Conservation (phyloP, 352 stramenopile species). For the Pythium rishiriense region DNA sequence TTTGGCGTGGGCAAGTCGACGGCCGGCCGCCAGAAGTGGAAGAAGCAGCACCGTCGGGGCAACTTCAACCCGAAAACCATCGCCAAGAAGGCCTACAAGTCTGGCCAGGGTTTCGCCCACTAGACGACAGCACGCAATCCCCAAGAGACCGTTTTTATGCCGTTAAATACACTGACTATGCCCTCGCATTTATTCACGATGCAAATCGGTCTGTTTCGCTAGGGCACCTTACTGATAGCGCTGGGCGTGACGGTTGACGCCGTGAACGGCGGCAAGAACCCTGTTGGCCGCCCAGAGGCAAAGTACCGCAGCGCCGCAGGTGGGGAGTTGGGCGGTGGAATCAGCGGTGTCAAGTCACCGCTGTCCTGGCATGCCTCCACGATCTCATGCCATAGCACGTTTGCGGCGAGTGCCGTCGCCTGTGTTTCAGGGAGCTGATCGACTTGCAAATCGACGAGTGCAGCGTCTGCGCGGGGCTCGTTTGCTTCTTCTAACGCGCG, state of each 20-base stretch:
- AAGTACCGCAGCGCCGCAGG: constrained; percentile 71
- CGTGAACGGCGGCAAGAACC: constrained; percentile 53
- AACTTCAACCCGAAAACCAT: constrained; percentile 93
- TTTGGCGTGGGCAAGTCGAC: constrained; percentile 92
- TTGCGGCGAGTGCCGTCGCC: constrained; percentile 34
- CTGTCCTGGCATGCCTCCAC: constrained; percentile 38
- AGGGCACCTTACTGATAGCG: constrained; percentile 23
- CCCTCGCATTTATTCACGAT: no score
- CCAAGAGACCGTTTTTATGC: constrained; percentile 18
- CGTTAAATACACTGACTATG: constrained; percentile 36
- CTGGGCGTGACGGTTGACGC: constrained; percentile 25
- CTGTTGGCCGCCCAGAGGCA: constrained; percentile 31
- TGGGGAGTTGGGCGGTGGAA: constrained; percentile 63
- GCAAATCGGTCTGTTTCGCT: no score
- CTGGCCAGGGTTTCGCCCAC: constrained; percentile 57
- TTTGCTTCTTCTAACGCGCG: constrained; percentile 44
- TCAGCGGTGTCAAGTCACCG: constrained; percentile 42
- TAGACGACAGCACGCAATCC: constrained; percentile 31
- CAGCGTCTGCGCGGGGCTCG: constrained; percentile 51
- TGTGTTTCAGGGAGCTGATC: constrained; percentile 35
- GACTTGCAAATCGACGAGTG: constrained; percentile 50
- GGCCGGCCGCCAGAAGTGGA: constrained; percentile 94
- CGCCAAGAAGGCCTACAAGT: constrained; percentile 84
- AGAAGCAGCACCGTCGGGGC: constrained; percentile 85
- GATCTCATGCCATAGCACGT: constrained; percentile 58